Base-by-base conservation (phyloP, 2,329 filamentous ascomycete genomes). In the Microcera coccophila region DNA sequence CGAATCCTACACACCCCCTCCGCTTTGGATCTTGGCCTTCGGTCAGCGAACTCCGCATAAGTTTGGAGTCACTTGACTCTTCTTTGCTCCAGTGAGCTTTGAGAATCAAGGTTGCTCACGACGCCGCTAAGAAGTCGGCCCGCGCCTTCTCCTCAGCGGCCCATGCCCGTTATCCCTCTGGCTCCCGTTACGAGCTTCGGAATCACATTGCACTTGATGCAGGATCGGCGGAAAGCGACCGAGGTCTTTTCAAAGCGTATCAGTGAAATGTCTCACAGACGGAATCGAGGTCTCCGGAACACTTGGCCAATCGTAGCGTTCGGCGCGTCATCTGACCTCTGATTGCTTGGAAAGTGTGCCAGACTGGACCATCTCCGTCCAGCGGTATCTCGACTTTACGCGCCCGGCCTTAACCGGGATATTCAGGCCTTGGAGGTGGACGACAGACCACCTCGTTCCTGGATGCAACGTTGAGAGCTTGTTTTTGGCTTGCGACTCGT, bases 361-460 rank as follows among this genome's bases (percentile, higher is more conserved):
- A 64, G 65, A 63, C 64, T 64, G 59, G 59, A 54, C 53, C 60
- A 56, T 48, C 54, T 19, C 63, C 61, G 63, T 65, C 73, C 72
- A 76, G 62, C 69, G 63, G 65, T 62, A 67, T 67, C 64, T 65
- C 65, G 66, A 64, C 60, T 66, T 72, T 78, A 78, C 69, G 74
- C 75, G 75, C 75, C 74, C 54, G 54, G 52, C 44, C 52, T 62
- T 53, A 60, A 62, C 71, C 68, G 62, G 71, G 69, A 65, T 69
- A 52, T 14, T 50, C 52, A 52, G 41, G 42, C 45, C 45, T 39
- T 42, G 36, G 26, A 39, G 46, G n/a, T n/a, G n/a, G n/a, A n/a
- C n/a, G n/a, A 43, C 18, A 24, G 36, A 33, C 35, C 41, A 39
- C 38, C 33, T 20, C 21, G 38, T 24, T n/a, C 44, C 33, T 38